Evolutionary conservation across 257 asterid species (phyloP), one percentile per base, ranked within the genome.

Genomic region (Solanum neorickii): DNA sequence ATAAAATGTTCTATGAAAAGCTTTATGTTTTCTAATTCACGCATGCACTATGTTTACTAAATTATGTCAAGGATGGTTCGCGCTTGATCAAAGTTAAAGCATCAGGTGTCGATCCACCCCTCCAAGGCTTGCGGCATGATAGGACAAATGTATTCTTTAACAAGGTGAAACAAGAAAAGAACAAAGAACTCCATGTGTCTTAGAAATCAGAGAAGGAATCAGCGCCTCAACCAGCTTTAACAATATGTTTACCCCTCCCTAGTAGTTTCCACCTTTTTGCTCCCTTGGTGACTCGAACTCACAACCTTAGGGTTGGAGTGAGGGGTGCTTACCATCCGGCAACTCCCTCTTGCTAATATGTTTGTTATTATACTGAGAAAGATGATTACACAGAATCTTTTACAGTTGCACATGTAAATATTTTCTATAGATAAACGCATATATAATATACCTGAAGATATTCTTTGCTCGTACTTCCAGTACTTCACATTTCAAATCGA

Each of bases 391-490:
- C 65, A 46, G 29, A 47, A 27, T 47, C 42, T 41, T 47, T 62
- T 52, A 29, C 10, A 47, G 12, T 27, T 16, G 21, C 18, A 80
- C 41, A 49, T 47, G 27, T 78, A 78, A 16, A 47, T 80, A 80
- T 29, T 80, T 46, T 52, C 85, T 80, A 86, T 83, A 31, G 69
- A 80, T 49, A 47, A 80, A 80, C 49, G 69, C 68, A 49, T 52
- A 29, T 29, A 80, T 37, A 85, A 86, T 87, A 85, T 88, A 97
- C 99, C 98, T 95, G 90, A 97, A 90, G 90, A 93, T 86, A 91
- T 97, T 97, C 93, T 97, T 95, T 62, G 98, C 96, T 85, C 94
- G 98, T 85, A 97, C 98, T 96, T 97, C 99, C 90, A 97, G 88
- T 86, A 94, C 98, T 95, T 97, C 99, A 88, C 99, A 97, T 93